Evolutionary conservation across 345 rosid species (phyloP), one percentile per base, ranked within the genome.

Genomic region (Rhizophora apiculata): DNA sequence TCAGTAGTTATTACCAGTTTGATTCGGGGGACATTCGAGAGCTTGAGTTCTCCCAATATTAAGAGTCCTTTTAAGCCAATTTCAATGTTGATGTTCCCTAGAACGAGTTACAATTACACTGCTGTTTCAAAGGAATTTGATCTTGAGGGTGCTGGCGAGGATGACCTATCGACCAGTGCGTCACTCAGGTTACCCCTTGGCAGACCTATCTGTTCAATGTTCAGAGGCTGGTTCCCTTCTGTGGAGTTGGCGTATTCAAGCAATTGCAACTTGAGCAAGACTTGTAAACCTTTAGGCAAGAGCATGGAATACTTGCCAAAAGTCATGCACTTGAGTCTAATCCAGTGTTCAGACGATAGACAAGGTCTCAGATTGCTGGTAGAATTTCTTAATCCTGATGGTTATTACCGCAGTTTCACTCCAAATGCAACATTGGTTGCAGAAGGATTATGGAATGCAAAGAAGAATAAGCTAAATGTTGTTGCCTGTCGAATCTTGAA

Each of bases 381-480:
- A 60, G 76, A 78, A 55, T 75, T 81, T 55, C 34, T 62, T 11
- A 54, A 75, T 55, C 29, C 62, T 11, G 26, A 4, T 52, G 20
- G 21, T 6, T 63, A 46, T 56, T 27, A 69, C 49, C 1, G 2
- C 9, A 32, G 62, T 30, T 78, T 81, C 63, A 66, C 39, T 62
- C 73, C 80, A 4, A 70, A 66, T 18, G 70, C 68, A 63, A 34
- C 76, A 6, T 67, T 78, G 51, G 63, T 81, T 6, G 82, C 73
- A 1, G 82, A 81, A 66, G 85, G 80, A 69, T 62, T 71, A 19
- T 78, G 82, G 84, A 74, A 78, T 51, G 31, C 46, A 49, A 67
- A 36, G 72, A 72, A 53, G 66, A n/a, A 70, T 37, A 63, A 24
- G 67, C 39, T 81, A 11, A 72, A 65, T 31, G 62, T 16, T 63